Evolutionary conservation across 225 moss, liverwort and hornwort genomes (phyloP), one percentile per base, ranked within the genome.

Genomic region (Polytrichum commune): DNA sequence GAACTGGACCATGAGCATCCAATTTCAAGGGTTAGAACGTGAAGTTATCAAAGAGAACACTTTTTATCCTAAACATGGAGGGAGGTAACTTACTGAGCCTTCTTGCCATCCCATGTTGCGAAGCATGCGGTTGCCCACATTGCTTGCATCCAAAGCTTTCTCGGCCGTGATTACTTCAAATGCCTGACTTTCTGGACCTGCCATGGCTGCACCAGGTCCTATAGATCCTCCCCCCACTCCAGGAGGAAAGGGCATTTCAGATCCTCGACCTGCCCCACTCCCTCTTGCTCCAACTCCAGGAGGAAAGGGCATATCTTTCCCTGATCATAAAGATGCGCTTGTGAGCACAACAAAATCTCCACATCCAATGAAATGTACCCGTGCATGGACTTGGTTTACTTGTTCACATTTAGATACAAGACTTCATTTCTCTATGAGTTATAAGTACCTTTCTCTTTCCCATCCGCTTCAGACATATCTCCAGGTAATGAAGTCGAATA

Each of bases 41-140:
- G 4, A 38, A 10, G 16, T 46, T 46, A 46, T 46, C 46, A 16
- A 16, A 46, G 9, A 1, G 13, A 46, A 46, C 46, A 46, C 46
- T 46, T 46, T 46, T 4, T 46, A 46, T 46, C 16, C 16, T 46
- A 46, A 46, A 46, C 46, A 46, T 13, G 16, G 46, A 46, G 46
- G 46, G 46, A 38, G 60, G 5, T 13, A 10, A 69, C 91, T 78
- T 89, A 98, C 95, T 76, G 91, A 93, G 82, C 95, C 98, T 87
- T 98, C 95, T 83, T 98, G 95, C 98, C 95, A 98, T 28, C 98
- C 98, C 98, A 98, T 98, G 74, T 86, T 98, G 55, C 95, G 93
- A 62, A 98, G 91, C 98, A 98, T 98, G 68, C 98, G 93, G 77
- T 98, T 95, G 73, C 98, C 98, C 29, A 95, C 95, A 77, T 98